phyloP scores from a whole-genome alignment of 106 monocot species.

The Allium cepa region DNA sequence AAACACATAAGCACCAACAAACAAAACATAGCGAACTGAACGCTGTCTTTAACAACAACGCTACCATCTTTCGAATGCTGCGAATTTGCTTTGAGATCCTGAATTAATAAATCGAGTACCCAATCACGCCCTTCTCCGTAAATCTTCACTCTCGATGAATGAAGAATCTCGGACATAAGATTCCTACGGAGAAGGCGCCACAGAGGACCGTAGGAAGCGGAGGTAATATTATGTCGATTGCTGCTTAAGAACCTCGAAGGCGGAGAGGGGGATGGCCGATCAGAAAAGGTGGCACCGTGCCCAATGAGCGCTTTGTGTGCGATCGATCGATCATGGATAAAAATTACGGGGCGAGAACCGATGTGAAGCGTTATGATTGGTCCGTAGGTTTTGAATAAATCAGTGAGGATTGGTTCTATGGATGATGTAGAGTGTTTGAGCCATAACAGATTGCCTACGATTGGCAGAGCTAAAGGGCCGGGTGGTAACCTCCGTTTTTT shows the following conservation, averaged over 20 bases:
- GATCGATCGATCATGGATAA: slow-evolving; percentile 16
- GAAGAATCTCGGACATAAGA: slow-evolving; percentile 31
- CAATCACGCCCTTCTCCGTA: slow-evolving; percentile 16
- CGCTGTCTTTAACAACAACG: background rate
- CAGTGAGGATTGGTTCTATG: slow-evolving; percentile 1
- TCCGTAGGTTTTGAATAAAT: slow-evolving; percentile 4
- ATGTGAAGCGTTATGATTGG: slow-evolving; percentile 24
- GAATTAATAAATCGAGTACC: slow-evolving; percentile 7
- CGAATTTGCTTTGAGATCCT: background rate
- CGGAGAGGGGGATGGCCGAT: slow-evolving; percentile 1
- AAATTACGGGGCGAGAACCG: slow-evolving; percentile 9
- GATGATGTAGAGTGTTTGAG: background rate
- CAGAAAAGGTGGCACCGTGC: slow-evolving; percentile 12
- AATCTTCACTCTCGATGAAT: slow-evolving; percentile 14
- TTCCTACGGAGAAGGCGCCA: slow-evolving; percentile 47
- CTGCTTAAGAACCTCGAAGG: slow-evolving; percentile 6
- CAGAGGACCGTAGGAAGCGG: slow-evolving; percentile 30
- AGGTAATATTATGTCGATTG: slow-evolving; percentile 17
- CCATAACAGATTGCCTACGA: slow-evolving; percentile 18
- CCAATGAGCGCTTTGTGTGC: slow-evolving; percentile 22
- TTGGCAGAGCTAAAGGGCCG: slow-evolving; percentile 8
- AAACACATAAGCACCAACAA: slow-evolving; percentile 8
- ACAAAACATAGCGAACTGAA: slow-evolving; percentile 9
- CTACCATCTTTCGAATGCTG: background rate
- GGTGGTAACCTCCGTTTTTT: slow-evolving; percentile 9